Evolutionary conservation across 768 basidiomycete species (phyloP).

Genomic region (Mycena floridula): DNA sequence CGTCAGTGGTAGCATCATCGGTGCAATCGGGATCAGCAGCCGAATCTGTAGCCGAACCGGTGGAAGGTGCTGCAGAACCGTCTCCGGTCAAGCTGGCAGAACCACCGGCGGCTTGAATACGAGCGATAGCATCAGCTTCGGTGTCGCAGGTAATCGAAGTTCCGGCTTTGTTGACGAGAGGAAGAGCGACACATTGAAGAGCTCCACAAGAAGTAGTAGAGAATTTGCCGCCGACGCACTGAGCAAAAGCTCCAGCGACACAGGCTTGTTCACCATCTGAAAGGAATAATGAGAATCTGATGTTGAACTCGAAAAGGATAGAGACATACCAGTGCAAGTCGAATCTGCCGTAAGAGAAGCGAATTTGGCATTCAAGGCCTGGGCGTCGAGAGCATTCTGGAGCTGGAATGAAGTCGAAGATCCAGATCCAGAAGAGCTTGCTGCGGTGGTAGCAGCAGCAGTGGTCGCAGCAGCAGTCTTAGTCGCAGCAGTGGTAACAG

Average conservation of each 20-base stretch:
- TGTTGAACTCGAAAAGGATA: not conserved
- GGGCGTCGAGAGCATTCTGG: conserved; percentile 32
- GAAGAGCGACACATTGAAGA: conserved; percentile 33
- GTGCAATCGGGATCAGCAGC: conserved; percentile 12
- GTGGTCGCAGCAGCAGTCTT: not conserved
- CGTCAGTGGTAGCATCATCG: too few species aligned
- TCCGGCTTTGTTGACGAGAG: conserved; percentile 36
- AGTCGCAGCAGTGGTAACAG: conserved; percentile 10
- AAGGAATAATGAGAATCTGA: conserved; percentile 7
- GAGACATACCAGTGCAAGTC: conserved; percentile 25
- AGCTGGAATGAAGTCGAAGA: conserved; percentile 21
- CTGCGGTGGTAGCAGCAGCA: conserved; percentile 2
- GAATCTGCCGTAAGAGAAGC: conserved; percentile 27
- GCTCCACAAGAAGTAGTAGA: conserved; percentile 21
- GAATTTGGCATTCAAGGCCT: conserved; percentile 35
- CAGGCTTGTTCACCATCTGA: conserved; percentile 38
- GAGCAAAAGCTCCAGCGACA: conserved; percentile 35
- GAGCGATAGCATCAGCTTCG: conserved; percentile 25
- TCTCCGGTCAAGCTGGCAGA: conserved; percentile 18
- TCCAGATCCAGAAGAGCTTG: conserved; percentile 4
- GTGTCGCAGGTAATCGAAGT: conserved; percentile 37
- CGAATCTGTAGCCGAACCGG: conserved; percentile 4
- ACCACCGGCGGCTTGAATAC: conserved; percentile 30
- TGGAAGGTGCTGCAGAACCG: not conserved
- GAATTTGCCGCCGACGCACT: conserved; percentile 40